Conservation (phyloP, 179 eudicot species). For the Actinidia arguta region DNA sequence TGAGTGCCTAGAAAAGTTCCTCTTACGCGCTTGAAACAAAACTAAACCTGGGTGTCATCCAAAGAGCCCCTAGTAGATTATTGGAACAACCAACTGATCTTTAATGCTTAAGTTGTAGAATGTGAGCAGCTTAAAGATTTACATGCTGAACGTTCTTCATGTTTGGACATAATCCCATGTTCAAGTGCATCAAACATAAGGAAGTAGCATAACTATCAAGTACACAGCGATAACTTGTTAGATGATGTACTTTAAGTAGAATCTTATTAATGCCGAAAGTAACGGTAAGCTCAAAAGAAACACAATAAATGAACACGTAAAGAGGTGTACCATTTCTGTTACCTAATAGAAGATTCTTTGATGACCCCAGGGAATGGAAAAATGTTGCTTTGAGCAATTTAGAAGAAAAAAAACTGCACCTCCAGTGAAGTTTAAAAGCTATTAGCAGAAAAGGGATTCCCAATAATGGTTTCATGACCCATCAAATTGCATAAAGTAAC, state of each 20-base stretch:
- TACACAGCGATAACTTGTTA: background rate
- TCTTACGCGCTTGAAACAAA: no score
- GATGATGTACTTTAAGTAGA: background rate
- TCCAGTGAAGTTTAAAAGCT: constrained; percentile 42
- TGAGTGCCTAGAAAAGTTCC: no score
- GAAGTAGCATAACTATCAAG: no score
- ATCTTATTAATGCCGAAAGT: background rate
- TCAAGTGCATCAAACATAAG: no score
- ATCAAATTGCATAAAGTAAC: constrained; percentile 62
- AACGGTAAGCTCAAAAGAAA: background rate
- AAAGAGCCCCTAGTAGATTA: no score
- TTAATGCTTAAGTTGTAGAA: no score
- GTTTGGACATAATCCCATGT: no score
- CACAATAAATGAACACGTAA: background rate
- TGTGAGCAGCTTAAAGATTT: no score
- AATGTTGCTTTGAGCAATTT: background rate
- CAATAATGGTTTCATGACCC: constrained; percentile 61
- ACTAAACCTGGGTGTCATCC: no score
- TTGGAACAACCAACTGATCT: no score
- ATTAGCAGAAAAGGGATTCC: constrained; percentile 63
- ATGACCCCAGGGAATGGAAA: background rate
- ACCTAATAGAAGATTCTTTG: background rate
- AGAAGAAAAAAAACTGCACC: constrained; percentile 24
- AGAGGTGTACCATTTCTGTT: background rate
- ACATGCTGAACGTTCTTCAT: no score